These are phyloP conservation scores for Excoecaria agallocha DNA, from an alignment of 345 rosid species.

Conservation along the genomic window DNA sequence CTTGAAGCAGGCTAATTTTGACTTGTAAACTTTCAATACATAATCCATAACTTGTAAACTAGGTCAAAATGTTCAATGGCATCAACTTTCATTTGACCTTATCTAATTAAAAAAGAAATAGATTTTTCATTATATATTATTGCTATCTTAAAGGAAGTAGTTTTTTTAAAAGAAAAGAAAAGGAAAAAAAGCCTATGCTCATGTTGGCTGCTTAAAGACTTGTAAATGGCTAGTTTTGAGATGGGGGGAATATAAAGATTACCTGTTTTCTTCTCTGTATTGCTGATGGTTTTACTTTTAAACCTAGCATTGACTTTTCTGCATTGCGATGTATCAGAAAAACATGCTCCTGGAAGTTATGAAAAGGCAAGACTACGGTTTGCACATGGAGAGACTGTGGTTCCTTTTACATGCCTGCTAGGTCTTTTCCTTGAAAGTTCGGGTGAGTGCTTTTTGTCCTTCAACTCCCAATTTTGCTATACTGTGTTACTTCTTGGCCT, in stretches of 20 bases:
- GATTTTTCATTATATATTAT: not conserved
- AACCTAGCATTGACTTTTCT: not conserved
- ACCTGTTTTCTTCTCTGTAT: not conserved
- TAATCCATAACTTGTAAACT: not conserved
- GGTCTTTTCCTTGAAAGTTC: too few relatives aligned
- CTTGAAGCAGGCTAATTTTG: not conserved
- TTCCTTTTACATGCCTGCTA: constrained; percentile 72
- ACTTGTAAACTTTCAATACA: not conserved
- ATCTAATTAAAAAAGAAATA: not conserved
- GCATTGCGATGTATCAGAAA: constrained; percentile 41
- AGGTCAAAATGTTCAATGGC: not conserved
- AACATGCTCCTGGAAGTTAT: constrained; percentile 70
- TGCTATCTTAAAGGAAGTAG: not conserved
- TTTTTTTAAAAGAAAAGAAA: too few relatives aligned
- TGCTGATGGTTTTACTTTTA: too few relatives aligned
- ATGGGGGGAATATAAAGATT: not conserved
- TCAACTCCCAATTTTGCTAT: not conserved
- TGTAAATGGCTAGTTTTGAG: not conserved
- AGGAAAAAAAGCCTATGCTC: too few relatives aligned
- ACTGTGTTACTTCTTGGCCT: not conserved
- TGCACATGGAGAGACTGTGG: constrained; percentile 96
- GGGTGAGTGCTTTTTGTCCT: too few relatives aligned
- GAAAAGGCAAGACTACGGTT: constrained; percentile 90
- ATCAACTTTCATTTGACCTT: not conserved
- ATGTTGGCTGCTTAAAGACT: not conserved